These are phyloP conservation scores for Cladosporium austrohemisphaericum DNA, from an alignment of 2,329 filamentous ascomycete species.

Conservation along the genomic window DNA sequence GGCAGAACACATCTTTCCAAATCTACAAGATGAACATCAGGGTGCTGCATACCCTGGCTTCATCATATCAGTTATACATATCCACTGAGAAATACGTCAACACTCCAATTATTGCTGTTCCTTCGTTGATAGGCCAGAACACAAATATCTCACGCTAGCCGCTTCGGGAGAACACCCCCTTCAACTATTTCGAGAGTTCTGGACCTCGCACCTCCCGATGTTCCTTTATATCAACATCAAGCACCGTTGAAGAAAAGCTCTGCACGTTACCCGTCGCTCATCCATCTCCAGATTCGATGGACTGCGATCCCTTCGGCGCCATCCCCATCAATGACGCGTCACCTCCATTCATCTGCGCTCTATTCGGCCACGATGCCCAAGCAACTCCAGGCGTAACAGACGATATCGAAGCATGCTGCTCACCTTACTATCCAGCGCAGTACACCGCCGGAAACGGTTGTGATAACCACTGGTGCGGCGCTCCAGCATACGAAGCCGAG, in stretches of 20 bases:
- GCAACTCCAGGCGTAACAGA: not conserved
- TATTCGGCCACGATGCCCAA: not conserved
- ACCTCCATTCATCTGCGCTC: slow-evolving; percentile 2
- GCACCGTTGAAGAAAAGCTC: not conserved
- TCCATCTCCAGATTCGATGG: not conserved
- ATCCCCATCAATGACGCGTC: slow-evolving; percentile 6
- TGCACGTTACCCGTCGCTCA: not conserved
- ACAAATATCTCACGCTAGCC: no score
- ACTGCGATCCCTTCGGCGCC: not conserved
- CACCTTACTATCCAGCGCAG: slow-evolving; percentile 1
- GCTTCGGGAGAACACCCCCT: not conserved
- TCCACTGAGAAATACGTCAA: no score
- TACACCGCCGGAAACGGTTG: not conserved
- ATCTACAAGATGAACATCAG: no score
- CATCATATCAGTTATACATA: no score
- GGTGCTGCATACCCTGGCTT: no score
- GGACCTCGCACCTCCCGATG: no score
- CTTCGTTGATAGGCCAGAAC: no score
- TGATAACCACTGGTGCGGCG: slow-evolving; percentile 6
- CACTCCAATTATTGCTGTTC: no score
- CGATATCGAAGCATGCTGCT: slow-evolving; percentile 1
- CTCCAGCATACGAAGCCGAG: not conserved
- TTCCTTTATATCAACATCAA: not conserved
- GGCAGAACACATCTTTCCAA: no score
- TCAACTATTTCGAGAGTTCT: not conserved